Evolutionary conservation across 352 stramenopile genomes (phyloP).

Genomic region (Phytophthora quininea): DNA sequence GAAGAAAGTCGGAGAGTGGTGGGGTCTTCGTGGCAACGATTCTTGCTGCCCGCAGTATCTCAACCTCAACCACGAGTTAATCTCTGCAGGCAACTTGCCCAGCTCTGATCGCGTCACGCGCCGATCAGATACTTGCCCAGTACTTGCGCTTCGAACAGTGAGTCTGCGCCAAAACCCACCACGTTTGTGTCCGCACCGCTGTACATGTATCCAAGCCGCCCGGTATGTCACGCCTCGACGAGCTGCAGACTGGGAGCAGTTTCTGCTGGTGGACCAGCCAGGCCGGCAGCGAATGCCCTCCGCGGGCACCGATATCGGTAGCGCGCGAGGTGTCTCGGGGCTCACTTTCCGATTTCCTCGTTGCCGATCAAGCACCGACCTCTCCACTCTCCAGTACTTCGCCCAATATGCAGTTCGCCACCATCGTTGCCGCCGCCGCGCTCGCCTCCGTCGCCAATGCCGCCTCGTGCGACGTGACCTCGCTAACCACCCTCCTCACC

Average conservation of each 20-base stretch:
- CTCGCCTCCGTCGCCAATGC: conserved; percentile 30
- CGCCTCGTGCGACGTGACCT: conserved; percentile 34
- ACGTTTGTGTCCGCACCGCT: neutral
- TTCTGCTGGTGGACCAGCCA: neutral
- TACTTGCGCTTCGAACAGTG: neutral
- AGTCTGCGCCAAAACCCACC: neutral
- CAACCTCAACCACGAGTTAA: no score
- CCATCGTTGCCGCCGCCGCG: conserved; percentile 19
- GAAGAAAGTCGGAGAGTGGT: no score
- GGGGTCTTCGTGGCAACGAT: no score
- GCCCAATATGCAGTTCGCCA: conserved; percentile 38
- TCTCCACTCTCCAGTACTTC: conserved; percentile 21
- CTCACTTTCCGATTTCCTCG: conserved; percentile 39
- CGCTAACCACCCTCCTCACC: conserved; percentile 28
- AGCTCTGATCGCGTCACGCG: no score
- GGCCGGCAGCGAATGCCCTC: no score
- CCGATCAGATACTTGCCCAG: no score
- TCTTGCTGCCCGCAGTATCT: no score
- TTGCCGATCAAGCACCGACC: conserved; percentile 31
- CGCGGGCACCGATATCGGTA: no score
- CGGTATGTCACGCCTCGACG: neutral
- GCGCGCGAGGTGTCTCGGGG: neutral
- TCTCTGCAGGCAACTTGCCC: no score
- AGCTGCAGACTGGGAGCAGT: neutral
- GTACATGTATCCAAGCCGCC: neutral